Evolutionary conservation across 73 alveolate species (phyloP).

Genomic region (Effrenium voratum): DNA sequence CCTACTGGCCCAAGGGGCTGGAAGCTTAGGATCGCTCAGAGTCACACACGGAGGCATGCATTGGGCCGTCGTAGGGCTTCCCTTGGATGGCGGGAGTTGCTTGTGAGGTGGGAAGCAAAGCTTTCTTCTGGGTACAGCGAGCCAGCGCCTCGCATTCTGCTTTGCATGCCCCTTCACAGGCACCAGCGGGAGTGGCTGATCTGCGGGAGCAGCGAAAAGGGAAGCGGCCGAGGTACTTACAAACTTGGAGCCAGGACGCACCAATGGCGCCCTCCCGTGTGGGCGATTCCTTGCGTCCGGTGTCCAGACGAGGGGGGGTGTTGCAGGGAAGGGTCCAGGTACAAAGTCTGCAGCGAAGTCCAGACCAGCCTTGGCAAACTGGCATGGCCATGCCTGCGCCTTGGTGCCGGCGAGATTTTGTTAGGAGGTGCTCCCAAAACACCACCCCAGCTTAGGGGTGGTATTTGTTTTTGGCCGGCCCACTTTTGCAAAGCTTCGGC

Average conservation of each 20-base stretch:
- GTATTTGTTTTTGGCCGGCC: too few relatives aligned
- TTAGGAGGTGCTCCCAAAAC: too few relatives aligned
- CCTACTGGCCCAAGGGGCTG: constrained; percentile 29
- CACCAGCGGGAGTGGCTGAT: too few relatives aligned
- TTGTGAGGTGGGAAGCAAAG: constrained; percentile 32
- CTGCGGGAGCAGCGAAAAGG: too few relatives aligned
- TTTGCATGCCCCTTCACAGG: too few relatives aligned
- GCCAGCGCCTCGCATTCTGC: background rate
- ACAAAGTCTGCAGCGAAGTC: constrained; percentile 61
- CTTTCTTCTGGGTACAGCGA: background rate
- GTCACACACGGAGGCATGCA: too few relatives aligned
- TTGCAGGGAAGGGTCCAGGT: too few relatives aligned
- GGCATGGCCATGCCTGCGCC: constrained; percentile 39
- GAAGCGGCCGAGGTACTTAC: background rate
- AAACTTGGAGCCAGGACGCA: constrained; percentile 12
- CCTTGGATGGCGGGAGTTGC: too few relatives aligned
- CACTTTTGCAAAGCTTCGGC: too few relatives aligned
- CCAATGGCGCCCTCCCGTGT: constrained; percentile 1
- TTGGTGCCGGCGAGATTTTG: background rate
- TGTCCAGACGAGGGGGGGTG: too few relatives aligned
- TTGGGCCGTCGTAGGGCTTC: too few relatives aligned
- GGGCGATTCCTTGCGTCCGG: background rate
- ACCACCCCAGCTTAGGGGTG: too few relatives aligned
- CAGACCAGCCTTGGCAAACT: constrained; percentile 82
- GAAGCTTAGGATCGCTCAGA: background rate